Base-by-base conservation (phyloP, 805 yeast species). In the Grigorovia yakushimaensis region DNA sequence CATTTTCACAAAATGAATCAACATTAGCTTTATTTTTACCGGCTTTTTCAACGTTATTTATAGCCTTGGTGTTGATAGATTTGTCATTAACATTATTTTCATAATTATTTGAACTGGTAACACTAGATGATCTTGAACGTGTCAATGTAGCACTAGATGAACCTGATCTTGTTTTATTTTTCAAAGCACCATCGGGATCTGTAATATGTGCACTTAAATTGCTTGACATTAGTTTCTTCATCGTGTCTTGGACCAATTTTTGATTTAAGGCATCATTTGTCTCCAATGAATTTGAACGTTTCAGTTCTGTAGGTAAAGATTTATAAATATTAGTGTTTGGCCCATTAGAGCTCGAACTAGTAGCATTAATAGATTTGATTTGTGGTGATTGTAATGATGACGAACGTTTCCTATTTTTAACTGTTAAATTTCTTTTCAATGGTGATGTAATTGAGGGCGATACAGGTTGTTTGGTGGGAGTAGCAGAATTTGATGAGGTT, bases 211-310 rank as follows among this genome's bases (percentile, higher is more conserved):
- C 33, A 5, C 43, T 38, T 5, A 45, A n/a, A 8, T n/a, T 30
- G 33, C 47, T 38, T 17, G n/a, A 24, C 55, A 52, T 50, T 15
- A 55, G 37, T 19, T 49, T 49, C 18, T 48, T 43, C 20, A 53
- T 55, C 3, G 58, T 49, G 44, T 57, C 56, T 41, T 61, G 68
- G 1, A 64, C 52, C 36, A 56, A 52, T 38, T 50, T 55, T 46
- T 61, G 66, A 44, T 58, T 64, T 5, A 56, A 30, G 2, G 53
- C 53, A 15, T 63, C 61, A n/a, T 49, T 51, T 1, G 61, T 56
- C 40, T 62, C 61, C 36, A 64, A 49, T 1, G 68, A 64, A 49
- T 61, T 62, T 3, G 66, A 54, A n/a, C 66, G 56, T 19, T 52
- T 49, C 3, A 49, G 49, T 17, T 38, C 42, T 7, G 22, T 35